phyloP scores from a whole-genome alignment of 2,329 filamentous ascomycete species.

The Aspergillus neoniger region DNA sequence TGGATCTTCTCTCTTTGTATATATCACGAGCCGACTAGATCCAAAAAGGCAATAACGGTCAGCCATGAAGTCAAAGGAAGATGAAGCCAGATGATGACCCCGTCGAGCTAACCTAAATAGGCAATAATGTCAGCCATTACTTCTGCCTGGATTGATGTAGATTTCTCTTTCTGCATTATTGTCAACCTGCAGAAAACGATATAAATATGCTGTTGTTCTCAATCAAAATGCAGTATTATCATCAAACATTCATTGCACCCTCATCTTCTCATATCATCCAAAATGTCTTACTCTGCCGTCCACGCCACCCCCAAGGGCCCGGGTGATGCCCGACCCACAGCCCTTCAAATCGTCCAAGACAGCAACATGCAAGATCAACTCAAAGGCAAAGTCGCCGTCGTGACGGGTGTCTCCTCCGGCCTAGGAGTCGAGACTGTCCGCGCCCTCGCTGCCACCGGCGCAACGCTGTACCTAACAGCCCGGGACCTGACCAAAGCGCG shows the following conservation, averaged over 20 bases:
- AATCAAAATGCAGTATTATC: background rate
- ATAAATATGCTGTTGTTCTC: background rate
- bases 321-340: slow-evolving; percentile 29
- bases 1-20: background rate
- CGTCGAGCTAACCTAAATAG: background rate
- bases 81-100: background rate
- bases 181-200: background rate
- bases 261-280: background rate
- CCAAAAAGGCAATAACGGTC: background rate
- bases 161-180: background rate
- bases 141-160: too few relatives aligned
- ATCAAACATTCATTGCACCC: background rate
- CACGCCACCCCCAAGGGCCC: slow-evolving; percentile 21
- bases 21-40: background rate
- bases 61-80: background rate
- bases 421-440: slow-evolving; percentile 49
- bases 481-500: slow-evolving; percentile 39
- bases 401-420: slow-evolving; percentile 34
- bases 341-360: slow-evolving; percentile 40
- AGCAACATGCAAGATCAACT: slow-evolving; percentile 23
- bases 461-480: slow-evolving; percentile 39
- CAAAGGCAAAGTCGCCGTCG: slow-evolving; percentile 15
- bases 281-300: slow-evolving; percentile 28
- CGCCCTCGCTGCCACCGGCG: slow-evolving; percentile 42
- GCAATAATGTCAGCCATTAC: slow-evolving; percentile 1